These are phyloP conservation scores for Phaeosphaeriaceae sp. DNA, from an alignment of 2,329 filamentous ascomycete genomes.

Conservation along the genomic window DNA sequence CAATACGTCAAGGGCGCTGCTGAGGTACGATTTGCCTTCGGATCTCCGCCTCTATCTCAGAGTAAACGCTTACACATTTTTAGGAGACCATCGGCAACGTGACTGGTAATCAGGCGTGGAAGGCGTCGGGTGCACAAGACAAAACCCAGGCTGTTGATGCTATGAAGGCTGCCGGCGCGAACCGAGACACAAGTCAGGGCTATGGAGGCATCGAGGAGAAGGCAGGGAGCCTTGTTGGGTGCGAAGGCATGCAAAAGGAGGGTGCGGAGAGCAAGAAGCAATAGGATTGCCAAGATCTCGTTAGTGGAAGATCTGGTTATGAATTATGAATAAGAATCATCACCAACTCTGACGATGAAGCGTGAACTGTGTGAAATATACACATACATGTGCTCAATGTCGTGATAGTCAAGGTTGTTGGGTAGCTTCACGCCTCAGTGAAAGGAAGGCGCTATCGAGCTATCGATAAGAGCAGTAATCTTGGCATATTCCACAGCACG, in stretches of 20 bases:
- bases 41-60: background rate
- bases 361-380: background rate
- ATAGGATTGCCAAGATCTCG: constrained; percentile 1
- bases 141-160: constrained; percentile 67
- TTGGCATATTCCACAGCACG: background rate
- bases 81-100: constrained; percentile 67
- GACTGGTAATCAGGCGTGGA: constrained; percentile 70
- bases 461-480: background rate
- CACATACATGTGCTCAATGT: background rate
- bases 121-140: constrained; percentile 67
- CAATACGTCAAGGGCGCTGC: constrained; percentile 74
- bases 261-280: constrained; percentile 39
- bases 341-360: background rate
- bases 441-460: background rate
- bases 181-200: constrained; percentile 63
- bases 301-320: background rate
- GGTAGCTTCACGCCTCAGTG: background rate
- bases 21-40: constrained; percentile 57
- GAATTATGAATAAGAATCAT: background rate
- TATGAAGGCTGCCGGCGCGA: constrained; percentile 67
- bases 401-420: background rate
- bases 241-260: constrained; percentile 70
- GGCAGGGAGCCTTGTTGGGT: constrained; percentile 68
- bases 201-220: constrained; percentile 70
- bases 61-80: constrained; percentile 4